Evolutionary conservation across 768 basidiomycete genomes (phyloP), one percentile per base, ranked within the genome.

Genomic region (Lentinula sp.): DNA sequence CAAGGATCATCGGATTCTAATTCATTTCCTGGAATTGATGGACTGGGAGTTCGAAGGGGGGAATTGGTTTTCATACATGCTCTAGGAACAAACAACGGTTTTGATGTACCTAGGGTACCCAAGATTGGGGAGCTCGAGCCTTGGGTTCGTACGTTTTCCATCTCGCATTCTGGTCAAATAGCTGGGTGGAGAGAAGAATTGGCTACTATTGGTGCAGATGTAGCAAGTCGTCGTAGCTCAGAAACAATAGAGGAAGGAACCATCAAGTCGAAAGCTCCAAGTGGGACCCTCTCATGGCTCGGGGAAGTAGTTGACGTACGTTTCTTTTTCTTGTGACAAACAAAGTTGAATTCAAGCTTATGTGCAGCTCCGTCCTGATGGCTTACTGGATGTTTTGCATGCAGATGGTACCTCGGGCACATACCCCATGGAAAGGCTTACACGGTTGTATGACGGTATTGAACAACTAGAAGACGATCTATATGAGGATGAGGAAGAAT

Each of bases 31-130:
- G 73, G 75, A 11, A 72, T 76, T 37, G 87, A 89, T 39, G 85
- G 82, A 49, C 82, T 91, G 56, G 95, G 95, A 28, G 87, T 95
- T 28, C 84, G 86, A 48, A 80, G 89, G 21, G 92, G 93, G 15
- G 91, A 95, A 69, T 84, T 86, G 63, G 92, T 97, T 15, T 86
- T 98, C 65, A 78, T 96, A 57, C 89, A 93, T 70, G 76, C 75
- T 5, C 76, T 78, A 64, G 86, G 84, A 45, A 75, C 79, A n/a
- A 87, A 83, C 13, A 97, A 95, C 69, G 91, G 92, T 9, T 81
- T 81, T 37, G 69, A 79, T 34, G 70, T 75, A 11, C 91, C 94
- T 3, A 77, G 80, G 60, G 88, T 98, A 35, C 93, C 94, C 8
- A 80, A 80, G 54, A 88, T 98, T 31, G 95, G 95, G 31, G 91